Evolutionary conservation across 177 flowering plant genomes (phyloP).

Genomic region (Vitis hybrid): DNA sequence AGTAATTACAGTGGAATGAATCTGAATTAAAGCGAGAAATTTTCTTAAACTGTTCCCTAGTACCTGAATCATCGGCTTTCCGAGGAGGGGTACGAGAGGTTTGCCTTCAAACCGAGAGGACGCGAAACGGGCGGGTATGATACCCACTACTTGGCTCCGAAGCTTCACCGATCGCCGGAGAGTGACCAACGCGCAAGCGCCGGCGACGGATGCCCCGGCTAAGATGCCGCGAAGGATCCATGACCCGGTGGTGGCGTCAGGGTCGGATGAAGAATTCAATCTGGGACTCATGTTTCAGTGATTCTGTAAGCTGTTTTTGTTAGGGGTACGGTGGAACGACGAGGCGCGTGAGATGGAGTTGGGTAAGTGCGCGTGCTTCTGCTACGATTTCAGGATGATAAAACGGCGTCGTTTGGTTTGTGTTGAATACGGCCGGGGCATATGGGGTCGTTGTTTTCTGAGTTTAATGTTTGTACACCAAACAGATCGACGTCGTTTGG

Average conservation of each 20-base stretch:
- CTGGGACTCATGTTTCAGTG: constrained; percentile 2
- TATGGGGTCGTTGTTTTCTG: too few species aligned
- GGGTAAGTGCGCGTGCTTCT: too few species aligned
- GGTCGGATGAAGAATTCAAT: constrained; percentile 28
- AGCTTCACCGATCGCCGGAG: constrained; percentile 39
- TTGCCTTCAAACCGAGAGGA: constrained; percentile 80
- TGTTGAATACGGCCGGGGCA: too few species aligned
- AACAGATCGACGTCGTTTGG: too few species aligned
- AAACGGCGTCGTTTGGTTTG: too few species aligned
- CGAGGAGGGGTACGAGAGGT: constrained; percentile 75
- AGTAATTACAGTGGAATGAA: too few species aligned
- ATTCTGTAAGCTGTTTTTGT: background rate
- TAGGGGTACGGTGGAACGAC: background rate
- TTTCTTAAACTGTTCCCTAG: too few species aligned
- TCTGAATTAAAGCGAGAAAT: too few species aligned
- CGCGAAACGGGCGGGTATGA: constrained; percentile 86
- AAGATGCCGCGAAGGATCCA: constrained; percentile 60
- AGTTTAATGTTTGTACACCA: too few species aligned
- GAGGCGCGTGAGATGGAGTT: too few species aligned
- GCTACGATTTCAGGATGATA: too few species aligned
- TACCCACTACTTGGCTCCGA: constrained; percentile 72
- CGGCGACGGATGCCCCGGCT: constrained; percentile 64
- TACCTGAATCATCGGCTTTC: constrained; percentile 96
- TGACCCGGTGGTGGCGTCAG: constrained; percentile 31
- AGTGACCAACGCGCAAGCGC: constrained; percentile 32